These are phyloP conservation scores for Suhomyces pyralidae DNA, from an alignment of 805 yeast species.

Conservation along the genomic window DNA sequence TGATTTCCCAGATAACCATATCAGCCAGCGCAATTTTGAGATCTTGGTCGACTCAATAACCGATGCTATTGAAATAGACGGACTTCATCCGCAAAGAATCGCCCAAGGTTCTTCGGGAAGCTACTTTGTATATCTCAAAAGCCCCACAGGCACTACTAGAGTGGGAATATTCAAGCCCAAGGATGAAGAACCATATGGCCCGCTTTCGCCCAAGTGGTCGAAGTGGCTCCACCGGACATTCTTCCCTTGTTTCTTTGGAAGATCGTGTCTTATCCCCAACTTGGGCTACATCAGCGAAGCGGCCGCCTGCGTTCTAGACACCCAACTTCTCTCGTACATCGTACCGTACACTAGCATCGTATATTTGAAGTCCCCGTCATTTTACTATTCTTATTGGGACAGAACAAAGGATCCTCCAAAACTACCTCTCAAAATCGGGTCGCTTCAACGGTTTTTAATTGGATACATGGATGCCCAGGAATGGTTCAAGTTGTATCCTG, in stretches of 20 bases:
- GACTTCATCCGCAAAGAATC: constrained; percentile 51
- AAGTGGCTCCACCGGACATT: constrained; percentile 74
- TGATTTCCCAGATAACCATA: constrained; percentile 21
- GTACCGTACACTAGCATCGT: constrained; percentile 68
- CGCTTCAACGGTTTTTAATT: constrained; percentile 60
- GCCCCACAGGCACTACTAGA: constrained; percentile 15
- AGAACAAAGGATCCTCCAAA: constrained; percentile 23
- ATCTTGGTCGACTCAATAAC: constrained; percentile 41
- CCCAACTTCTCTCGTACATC: constrained; percentile 53
- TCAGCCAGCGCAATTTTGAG: constrained; percentile 29
- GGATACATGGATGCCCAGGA: constrained; percentile 61
- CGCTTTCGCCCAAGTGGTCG: constrained; percentile 74
- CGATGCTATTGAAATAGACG: constrained; percentile 42
- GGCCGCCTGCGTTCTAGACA: constrained; percentile 66
- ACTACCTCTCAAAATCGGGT: constrained; percentile 54
- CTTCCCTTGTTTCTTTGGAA: constrained; percentile 74
- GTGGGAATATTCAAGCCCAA: constrained; percentile 73
- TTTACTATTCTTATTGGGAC: constrained; percentile 54
- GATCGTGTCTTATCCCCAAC: constrained; percentile 70
- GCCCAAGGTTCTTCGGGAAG: constrained; percentile 69
- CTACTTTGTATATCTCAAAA: constrained; percentile 44
- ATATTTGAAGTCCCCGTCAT: constrained; percentile 43
- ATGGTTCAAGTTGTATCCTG: constrained; percentile 54
- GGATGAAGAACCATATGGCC: constrained; percentile 80
- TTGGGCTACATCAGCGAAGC: constrained; percentile 70